Conservation (phyloP, 257 asterid genomes). For the Galeopsis tetrahit region DNA sequence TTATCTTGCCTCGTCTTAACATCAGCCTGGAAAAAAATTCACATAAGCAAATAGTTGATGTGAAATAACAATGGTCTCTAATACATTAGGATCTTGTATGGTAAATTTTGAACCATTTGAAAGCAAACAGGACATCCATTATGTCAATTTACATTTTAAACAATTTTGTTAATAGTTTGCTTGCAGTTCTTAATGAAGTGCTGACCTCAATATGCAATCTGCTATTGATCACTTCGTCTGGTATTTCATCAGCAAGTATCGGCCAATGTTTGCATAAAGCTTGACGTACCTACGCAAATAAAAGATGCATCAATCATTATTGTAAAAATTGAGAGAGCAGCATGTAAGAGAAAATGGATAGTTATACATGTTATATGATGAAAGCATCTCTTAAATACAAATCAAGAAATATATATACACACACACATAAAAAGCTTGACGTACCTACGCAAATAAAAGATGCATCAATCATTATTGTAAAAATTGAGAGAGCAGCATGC, state of each 20-base stretch:
- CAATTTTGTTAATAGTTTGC: too few relatives aligned
- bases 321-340: not conserved
- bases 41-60: not conserved
- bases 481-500: not conserved
- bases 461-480: not conserved
- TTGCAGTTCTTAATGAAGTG: not conserved
- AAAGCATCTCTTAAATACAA: not conserved
- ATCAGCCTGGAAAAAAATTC: not conserved
- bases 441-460: not conserved
- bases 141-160: too few relatives aligned
- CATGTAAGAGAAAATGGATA: not conserved
- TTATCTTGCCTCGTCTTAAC: not conserved
- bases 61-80: not conserved
- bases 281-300: not conserved
- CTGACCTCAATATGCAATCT: not conserved
- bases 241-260: not conserved
- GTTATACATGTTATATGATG: not conserved
- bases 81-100: not conserved
- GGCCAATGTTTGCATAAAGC: not conserved
- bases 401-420: not conserved
- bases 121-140: too few relatives aligned
- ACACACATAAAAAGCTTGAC: not conserved
- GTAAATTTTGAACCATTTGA: too few relatives aligned
- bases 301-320: not conserved
- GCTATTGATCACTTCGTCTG: conserved; percentile 1